Base-by-base conservation (phyloP, 2,329 filamentous ascomycete species). In the Alternaria sp. region DNA sequence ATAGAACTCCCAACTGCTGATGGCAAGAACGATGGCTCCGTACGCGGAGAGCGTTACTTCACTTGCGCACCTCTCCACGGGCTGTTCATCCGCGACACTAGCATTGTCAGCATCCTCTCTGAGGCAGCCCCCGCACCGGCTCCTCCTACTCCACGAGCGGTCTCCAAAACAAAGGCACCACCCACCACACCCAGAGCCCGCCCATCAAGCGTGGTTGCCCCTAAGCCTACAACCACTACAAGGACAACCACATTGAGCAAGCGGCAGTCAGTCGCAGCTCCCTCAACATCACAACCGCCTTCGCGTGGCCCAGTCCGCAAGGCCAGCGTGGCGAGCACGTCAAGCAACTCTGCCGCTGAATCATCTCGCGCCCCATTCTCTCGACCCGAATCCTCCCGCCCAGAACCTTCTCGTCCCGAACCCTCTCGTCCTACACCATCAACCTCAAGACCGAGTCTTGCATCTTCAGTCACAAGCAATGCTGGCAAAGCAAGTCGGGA, bases 1-100 rank as follows among this genome's bases (percentile, higher is more conserved):
- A 88, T 98, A 63, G 94, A 97, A 83, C 87, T 98, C 60, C 89
- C 93, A 56, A 91, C 93, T 50, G 85, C 90, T 57, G 88, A 87
- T 20, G 95, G 96, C 30, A 98, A 98, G 84, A 98, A 98, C 74
- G 93, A 98, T 85, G 95, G 95, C 68, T 91, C 92, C 59, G 93
- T 98, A 50, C 88, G 95, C 79, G 94, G 93, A 65, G 88, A 93
- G 76, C 86, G 93, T 20, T 98, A 98, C 78, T 98, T 98, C 73
- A 89, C 94, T 54, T 98, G 95, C 71, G 79, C 85, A 53, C 81
- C 84, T 47, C 81, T 86, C 77, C 80, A 90, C 87, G 88, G 93
- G 85, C 96, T 99, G 88, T 98, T 99, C 75, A 87, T 97, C 59
- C 88, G 92, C 66, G 90, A 93, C 28, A 83, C 87, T 58, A 90